A percentile compares a stretch with the other conserved stretches of the same genome.
phyloP scores from a whole-genome alignment of 345 rosid species.

The Boechera retrofracta region DNA sequence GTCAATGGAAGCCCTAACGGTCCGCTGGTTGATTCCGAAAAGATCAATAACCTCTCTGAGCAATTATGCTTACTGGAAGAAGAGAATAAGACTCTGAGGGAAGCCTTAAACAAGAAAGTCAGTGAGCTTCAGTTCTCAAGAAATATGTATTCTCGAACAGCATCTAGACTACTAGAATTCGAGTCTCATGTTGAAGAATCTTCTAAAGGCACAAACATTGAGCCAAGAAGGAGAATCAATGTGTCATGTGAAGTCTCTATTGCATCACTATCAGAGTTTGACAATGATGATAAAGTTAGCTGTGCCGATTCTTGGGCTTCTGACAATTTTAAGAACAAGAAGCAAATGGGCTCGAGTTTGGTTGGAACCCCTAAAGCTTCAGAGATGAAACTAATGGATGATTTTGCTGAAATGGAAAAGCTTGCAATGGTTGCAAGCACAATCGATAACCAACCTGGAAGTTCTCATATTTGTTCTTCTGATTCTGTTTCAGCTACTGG shows the following conservation, averaged over 20 bases:
- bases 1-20: conserved; percentile 45
- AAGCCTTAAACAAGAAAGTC: conserved; percentile 65
- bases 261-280: conserved; percentile 71
- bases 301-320: conserved; percentile 81
- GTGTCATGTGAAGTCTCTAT: conserved; percentile 55
- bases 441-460: conserved; percentile 50
- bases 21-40: conserved; percentile 45
- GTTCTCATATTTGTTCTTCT: conserved; percentile 40
- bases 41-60: conserved; percentile 60
- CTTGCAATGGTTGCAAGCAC: conserved; percentile 62
- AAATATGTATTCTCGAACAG: conserved; percentile 64
- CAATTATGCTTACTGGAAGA: conserved; percentile 71
- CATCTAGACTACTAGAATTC: conserved; percentile 63
- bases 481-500: conserved; percentile 46
- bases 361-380: conserved; percentile 61
- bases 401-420: conserved; percentile 95
- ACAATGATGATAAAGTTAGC: conserved; percentile 71
- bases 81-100: conserved; percentile 79
- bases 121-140: conserved; percentile 79
- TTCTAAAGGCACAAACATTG: conserved; percentile 51
- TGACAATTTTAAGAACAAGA: conserved; percentile 68
- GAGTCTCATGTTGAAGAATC: conserved; percentile 68
- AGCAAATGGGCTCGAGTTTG: conserved; percentile 51
- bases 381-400: conserved; percentile 90
- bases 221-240: conserved; percentile 50